These are phyloP conservation scores for Ceratocystis harringtonii DNA, from an alignment of 2,329 filamentous ascomycete species.

Conservation along the genomic window DNA sequence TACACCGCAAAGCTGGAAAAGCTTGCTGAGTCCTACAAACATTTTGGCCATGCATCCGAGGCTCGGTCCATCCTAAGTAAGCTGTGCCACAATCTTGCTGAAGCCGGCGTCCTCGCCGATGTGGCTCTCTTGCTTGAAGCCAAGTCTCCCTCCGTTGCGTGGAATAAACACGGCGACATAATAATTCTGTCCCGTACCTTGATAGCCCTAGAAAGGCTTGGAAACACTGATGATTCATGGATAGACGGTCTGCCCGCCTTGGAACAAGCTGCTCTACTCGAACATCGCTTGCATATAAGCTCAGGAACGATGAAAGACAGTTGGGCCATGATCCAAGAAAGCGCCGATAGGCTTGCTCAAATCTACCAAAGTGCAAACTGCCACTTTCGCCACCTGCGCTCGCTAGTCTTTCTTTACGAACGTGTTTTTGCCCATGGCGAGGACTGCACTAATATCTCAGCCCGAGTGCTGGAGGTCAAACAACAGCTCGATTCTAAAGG, in stretches of 20 bases:
- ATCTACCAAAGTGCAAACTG: slow-evolving; percentile 36
- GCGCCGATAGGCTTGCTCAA: slow-evolving; percentile 33
- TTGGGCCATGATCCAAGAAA: slow-evolving; percentile 31
- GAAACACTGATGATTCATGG: slow-evolving; percentile 40
- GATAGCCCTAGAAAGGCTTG: slow-evolving; percentile 42
- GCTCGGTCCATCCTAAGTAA: slow-evolving; percentile 42
- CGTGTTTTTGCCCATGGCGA: slow-evolving; percentile 15
- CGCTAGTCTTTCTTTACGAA: slow-evolving; percentile 33
- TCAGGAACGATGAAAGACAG: slow-evolving; percentile 24
- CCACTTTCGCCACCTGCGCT: slow-evolving; percentile 38
- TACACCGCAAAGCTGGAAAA: slow-evolving; percentile 50
- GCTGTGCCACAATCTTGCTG: slow-evolving; percentile 47
- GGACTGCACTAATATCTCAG: slow-evolving; percentile 3
- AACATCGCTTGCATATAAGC: slow-evolving; percentile 29
- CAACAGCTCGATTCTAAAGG: slow-evolving; percentile 9
- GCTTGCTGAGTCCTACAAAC: slow-evolving; percentile 45
- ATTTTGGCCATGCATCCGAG: slow-evolving; percentile 38
- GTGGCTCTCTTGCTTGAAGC: slow-evolving; percentile 37
- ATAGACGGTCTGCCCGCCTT: slow-evolving; percentile 35
- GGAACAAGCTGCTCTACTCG: slow-evolving; percentile 43
- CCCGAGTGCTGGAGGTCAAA: slow-evolving; percentile 5
- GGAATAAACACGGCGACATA: slow-evolving; percentile 36
- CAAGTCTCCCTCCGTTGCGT: slow-evolving; percentile 37
- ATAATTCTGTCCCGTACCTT: slow-evolving; percentile 43
- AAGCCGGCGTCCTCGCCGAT: slow-evolving; percentile 39